phyloP scores from a whole-genome alignment of 495 filamentous ascomycete genomes.

The Neurospora discreta region DNA sequence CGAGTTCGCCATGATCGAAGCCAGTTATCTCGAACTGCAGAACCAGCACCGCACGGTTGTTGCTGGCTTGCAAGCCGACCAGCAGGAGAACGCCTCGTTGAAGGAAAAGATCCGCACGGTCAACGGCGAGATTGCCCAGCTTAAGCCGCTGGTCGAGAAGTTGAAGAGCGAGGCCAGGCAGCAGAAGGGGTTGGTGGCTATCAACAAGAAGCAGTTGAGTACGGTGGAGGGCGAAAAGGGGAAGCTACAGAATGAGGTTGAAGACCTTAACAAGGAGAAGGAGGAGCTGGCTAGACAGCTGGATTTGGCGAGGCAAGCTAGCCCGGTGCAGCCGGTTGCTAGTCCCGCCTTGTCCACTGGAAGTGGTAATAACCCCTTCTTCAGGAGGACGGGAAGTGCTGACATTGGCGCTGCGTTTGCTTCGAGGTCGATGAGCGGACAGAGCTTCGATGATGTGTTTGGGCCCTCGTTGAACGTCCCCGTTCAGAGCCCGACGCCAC shows the following conservation, averaged over 20 bases:
- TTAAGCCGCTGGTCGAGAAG: slow-evolving; percentile 86
- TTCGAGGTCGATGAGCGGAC: slow-evolving; percentile 40
- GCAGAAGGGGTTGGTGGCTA: slow-evolving; percentile 89
- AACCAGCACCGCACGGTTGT: slow-evolving; percentile 68
- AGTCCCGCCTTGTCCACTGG: slow-evolving; percentile 66
- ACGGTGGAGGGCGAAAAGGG: slow-evolving; percentile 82
- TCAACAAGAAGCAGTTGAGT: slow-evolving; percentile 93
- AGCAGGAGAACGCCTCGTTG: slow-evolving; percentile 73
- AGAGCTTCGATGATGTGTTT: slow-evolving; percentile 82
- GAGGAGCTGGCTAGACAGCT: slow-evolving; percentile 39
- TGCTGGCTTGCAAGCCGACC: slow-evolving; percentile 69
- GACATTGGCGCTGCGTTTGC: slow-evolving; percentile 51
- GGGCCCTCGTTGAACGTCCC: slow-evolving; percentile 49
- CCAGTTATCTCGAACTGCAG: slow-evolving; percentile 70
- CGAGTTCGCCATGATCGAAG: slow-evolving; percentile 73
- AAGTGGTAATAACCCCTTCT: slow-evolving; percentile 85
- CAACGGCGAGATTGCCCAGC: slow-evolving; percentile 67
- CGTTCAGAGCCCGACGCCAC: slow-evolving; percentile 28
- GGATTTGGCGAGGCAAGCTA: slow-evolving; percentile 24
- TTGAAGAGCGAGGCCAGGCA: slow-evolving; percentile 79
- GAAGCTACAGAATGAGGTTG: slow-evolving; percentile 67
- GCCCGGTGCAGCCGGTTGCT: slow-evolving; percentile 26
- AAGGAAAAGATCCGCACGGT: slow-evolving; percentile 78
- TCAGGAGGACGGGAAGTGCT: slow-evolving; percentile 58
- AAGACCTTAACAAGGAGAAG: slow-evolving; percentile 52